Evolutionary conservation across 371 early-diverging fungal species (phyloP).

Genomic region (Coemansia sp.): DNA sequence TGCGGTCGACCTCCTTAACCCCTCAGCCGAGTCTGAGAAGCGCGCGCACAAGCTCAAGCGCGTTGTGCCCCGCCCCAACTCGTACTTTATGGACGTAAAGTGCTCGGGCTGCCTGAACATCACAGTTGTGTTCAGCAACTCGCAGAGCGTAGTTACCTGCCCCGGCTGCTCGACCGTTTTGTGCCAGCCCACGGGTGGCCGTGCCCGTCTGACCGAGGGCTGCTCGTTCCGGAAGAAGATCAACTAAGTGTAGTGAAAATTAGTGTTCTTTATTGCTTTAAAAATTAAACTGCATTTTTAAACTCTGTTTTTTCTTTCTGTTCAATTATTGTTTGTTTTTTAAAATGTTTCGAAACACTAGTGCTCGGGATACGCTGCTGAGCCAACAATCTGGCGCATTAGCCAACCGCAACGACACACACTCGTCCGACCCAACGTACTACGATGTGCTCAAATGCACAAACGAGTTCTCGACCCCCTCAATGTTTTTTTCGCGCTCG

Average conservation of each 20-base stretch:
- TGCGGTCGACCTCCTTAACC: slow-evolving; percentile 99
- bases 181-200: slow-evolving; percentile 99
- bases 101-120: slow-evolving; percentile 97
- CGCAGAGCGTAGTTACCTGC: slow-evolving; percentile 98
- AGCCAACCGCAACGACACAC: neutral
- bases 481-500: slow-evolving; percentile 24
- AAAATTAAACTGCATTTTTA: too few species aligned
- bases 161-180: slow-evolving; percentile 93
- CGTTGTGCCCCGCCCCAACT: slow-evolving; percentile 98
- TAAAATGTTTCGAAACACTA: neutral
- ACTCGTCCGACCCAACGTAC: slow-evolving; percentile 30
- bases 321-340: neutral
- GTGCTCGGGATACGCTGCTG: neutral
- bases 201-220: slow-evolving; percentile 93
- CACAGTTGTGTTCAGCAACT: slow-evolving; percentile 98
- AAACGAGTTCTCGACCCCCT: slow-evolving; percentile 34
- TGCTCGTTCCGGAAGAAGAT: slow-evolving; percentile 76
- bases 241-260: slow-evolving; percentile 49
- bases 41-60: slow-evolving; percentile 99
- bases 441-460: slow-evolving; percentile 45
- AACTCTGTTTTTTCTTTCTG: neutral
- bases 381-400: neutral
- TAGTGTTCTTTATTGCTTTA: too few species aligned
- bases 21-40: slow-evolving; percentile 90
- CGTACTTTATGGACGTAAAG: slow-evolving; percentile 99